phyloP scores from a whole-genome alignment of 2,329 filamentous ascomycete species.

The Didymella glomerata region DNA sequence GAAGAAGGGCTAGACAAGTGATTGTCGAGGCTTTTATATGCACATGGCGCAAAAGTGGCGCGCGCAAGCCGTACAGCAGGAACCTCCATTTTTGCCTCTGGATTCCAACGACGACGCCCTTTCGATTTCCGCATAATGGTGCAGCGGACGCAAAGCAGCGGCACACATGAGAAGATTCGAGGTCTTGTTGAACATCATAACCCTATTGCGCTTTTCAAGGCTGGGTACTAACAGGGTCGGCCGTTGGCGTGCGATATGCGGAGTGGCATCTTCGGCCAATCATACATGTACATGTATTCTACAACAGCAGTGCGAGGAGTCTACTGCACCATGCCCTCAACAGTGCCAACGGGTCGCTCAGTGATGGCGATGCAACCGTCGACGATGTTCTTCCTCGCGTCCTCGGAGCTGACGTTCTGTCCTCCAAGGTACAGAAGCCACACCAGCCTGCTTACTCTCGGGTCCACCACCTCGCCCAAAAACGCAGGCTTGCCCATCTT shows the following conservation, averaged over 20 bases:
- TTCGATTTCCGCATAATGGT: too few relatives aligned
- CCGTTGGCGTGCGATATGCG: too few relatives aligned
- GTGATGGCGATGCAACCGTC: slow-evolving; percentile 89
- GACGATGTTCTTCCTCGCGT: slow-evolving; percentile 80
- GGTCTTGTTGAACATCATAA: too few relatives aligned
- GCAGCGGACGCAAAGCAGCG: too few relatives aligned
- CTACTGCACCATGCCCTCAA: slow-evolving; percentile 63
- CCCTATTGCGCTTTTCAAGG: too few relatives aligned
- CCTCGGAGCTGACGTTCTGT: slow-evolving; percentile 84
- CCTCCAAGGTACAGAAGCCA: slow-evolving; percentile 94
- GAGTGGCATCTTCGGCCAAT: not conserved
- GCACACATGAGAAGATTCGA: too few relatives aligned
- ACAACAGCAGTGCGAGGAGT: not conserved
- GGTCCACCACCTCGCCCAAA: slow-evolving; percentile 78
- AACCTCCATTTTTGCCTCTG: too few relatives aligned
- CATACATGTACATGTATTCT: not conserved
- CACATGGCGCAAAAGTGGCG: too few relatives aligned
- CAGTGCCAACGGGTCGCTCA: slow-evolving; percentile 84
- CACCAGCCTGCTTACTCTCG: slow-evolving; percentile 79
- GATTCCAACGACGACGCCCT: too few relatives aligned
- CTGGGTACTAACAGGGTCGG: not conserved
- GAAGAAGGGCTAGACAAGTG: too few relatives aligned
- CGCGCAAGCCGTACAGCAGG: too few relatives aligned
- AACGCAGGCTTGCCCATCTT: slow-evolving; percentile 58
- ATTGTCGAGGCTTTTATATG: too few relatives aligned